These are phyloP conservation scores for Cystofilobasidium bisporidii DNA, from an alignment of 768 basidiomycete species.

Conservation along the genomic window DNA sequence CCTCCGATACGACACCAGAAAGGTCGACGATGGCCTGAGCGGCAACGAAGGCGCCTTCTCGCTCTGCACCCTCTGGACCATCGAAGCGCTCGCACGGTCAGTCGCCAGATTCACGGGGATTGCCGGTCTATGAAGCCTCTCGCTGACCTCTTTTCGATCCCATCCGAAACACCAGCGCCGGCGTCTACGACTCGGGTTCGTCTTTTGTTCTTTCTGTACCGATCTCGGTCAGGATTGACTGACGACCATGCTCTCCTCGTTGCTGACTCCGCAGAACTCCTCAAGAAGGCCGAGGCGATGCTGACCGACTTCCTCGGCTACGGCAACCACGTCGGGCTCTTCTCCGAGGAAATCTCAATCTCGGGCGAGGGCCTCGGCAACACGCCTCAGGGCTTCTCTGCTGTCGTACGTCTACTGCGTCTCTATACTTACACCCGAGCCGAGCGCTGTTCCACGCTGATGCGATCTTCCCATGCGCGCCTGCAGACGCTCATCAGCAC, in stretches of 20 bases:
- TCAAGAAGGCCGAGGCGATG: neutral
- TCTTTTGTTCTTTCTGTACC: too few species aligned
- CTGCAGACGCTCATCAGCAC: neutral
- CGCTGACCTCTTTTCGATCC: too few species aligned
- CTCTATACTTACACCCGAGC: too few species aligned
- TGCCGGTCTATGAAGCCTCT: too few species aligned
- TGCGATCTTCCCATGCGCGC: too few species aligned
- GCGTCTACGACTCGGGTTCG: slow-evolving; percentile 60
- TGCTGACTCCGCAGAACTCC: neutral
- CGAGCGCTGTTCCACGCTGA: neutral
- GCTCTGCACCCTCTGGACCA: slow-evolving; percentile 59
- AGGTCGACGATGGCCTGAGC: slow-evolving; percentile 85
- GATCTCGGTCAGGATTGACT: too few species aligned
- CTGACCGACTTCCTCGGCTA: slow-evolving; percentile 65
- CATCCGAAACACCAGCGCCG: slow-evolving; percentile 49
- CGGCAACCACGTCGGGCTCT: slow-evolving; percentile 77
- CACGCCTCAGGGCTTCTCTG: slow-evolving; percentile 5
- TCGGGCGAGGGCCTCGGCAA: slow-evolving; percentile 37
- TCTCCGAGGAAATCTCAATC: slow-evolving; percentile 51
- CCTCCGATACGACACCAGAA: slow-evolving; percentile 76
- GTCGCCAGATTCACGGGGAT: neutral
- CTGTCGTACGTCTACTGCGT: neutral
- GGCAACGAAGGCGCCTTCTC: slow-evolving; percentile 87
- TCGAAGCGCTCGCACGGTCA: slow-evolving; percentile 65
- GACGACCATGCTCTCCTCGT: slow-evolving; percentile 41